phyloP scores from a whole-genome alignment of 306 rosid genomes.

The Ceratonia siliqua region DNA sequence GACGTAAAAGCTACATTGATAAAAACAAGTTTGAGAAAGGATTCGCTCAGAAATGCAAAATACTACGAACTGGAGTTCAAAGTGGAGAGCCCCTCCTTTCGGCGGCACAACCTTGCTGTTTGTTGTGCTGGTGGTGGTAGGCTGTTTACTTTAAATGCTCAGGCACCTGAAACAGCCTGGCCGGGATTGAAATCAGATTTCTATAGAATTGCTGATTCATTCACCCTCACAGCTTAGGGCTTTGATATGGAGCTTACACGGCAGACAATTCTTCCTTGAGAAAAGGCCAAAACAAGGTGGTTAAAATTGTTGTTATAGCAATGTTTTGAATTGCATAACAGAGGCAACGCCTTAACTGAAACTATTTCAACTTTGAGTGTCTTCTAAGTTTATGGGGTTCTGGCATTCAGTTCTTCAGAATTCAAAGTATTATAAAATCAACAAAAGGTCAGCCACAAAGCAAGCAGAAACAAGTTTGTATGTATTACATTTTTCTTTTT shows the following conservation, averaged over 20 bases:
- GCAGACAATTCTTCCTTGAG: neutral
- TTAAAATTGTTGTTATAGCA: neutral
- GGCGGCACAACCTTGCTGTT: constrained; percentile 71
- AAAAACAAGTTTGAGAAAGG: constrained; percentile 65
- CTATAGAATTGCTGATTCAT: constrained; percentile 62
- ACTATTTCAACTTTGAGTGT: neutral
- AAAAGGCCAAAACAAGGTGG: neutral
- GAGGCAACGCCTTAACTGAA: neutral
- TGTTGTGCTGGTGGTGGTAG: constrained; percentile 69
- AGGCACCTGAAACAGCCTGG: constrained; percentile 87
- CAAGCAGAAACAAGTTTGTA: constrained; percentile 5
- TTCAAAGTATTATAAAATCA: neutral
- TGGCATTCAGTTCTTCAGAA: neutral
- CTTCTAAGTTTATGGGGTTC: neutral
- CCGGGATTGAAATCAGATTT: constrained; percentile 56
- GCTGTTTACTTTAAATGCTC: constrained; percentile 82
- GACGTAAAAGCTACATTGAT: constrained; percentile 65
- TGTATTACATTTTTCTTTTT: constrained; percentile 1
- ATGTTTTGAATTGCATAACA: neutral
- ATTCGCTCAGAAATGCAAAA: constrained; percentile 41
- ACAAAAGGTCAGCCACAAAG: neutral
- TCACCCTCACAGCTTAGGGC: neutral
- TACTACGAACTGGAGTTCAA: constrained; percentile 80
- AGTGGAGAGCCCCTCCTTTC: constrained; percentile 68
- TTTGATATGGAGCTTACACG: neutral